Conservation (phyloP, 164 flowering plant species). For the Macadamia integrifolia region DNA sequence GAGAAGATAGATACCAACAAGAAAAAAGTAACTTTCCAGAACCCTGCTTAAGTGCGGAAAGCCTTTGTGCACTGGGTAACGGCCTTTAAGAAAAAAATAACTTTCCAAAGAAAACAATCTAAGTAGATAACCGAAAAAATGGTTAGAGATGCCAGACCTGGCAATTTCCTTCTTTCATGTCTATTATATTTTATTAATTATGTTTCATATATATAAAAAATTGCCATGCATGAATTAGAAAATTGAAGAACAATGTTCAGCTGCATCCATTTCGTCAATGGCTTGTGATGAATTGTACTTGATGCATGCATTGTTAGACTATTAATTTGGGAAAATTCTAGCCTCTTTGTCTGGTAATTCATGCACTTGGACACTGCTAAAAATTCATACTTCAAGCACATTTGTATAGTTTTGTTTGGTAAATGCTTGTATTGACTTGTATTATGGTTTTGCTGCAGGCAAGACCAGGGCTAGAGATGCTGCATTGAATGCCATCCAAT, state of each 20-base stretch:
- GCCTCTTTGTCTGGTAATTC: background rate
- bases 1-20: too few relatives aligned
- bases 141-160: too few relatives aligned
- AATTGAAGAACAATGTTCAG: background rate
- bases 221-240: too few relatives aligned
- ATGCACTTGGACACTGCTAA: background rate
- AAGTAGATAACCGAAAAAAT: too few relatives aligned
- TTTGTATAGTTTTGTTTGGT: background rate
- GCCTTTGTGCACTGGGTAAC: too few relatives aligned
- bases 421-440: background rate
- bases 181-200: too few relatives aligned
- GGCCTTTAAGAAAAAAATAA: too few relatives aligned
- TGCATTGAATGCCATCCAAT: conserved; percentile 84
- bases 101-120: too few relatives aligned
- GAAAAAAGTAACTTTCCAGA: too few relatives aligned
- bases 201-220: too few relatives aligned
- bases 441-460: conserved; percentile 36
- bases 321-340: background rate
- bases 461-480: conserved; percentile 91
- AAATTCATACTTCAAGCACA: background rate
- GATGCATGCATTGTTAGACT: background rate
- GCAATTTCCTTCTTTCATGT: too few relatives aligned
- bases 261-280: background rate
- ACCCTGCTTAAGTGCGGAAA: too few relatives aligned
- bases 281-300: background rate